Base-by-base conservation (phyloP, 2,329 filamentous ascomycete species). In the Teratosphaeria destructans region DNA sequence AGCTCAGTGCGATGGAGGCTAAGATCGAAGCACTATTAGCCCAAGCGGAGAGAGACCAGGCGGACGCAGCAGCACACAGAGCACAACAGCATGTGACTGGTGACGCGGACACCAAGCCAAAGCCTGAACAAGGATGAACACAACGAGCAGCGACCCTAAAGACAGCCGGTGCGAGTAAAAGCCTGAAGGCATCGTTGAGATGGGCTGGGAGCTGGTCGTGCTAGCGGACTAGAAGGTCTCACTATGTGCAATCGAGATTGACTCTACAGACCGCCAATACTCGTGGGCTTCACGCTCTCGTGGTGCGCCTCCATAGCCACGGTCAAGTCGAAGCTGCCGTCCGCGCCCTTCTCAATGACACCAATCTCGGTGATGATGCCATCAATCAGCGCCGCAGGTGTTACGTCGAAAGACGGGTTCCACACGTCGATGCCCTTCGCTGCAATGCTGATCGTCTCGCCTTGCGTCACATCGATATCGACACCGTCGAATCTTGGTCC, bases 341-440 rank as follows among this genome's bases (percentile, higher is more conserved):
- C 79, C 3, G 76, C 72, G 54, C 83, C 84, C 78, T 93, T 95
- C 68, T 90, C 86, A 3, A 95, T 85, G 7, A 91, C 89, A 0
- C 93, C 93, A 67, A 88, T 85, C 76, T 99, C 94, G 0, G 94
- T 99, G 64, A 97, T 89, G 60, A 99, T 88, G 2, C 89, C 91
- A 74, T 99, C 94, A 64, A 99, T 96, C 57, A 96, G 77, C 63
- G 85, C 84, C 43, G 88, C 85, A 0, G 94, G 93, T 10, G 94
- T 99, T 37, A 99, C 89, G 70, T 99, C 94, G 71, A 99, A 99
- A 0, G 91, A 89, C 35, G 94, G 94, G 72, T 99, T 99, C 92
- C 94, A 99, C 8, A 97, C 91, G 49, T 82, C 79, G 63, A 97
- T 91, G 1, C 85, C 84, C 70, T 82, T 78, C 5, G 85, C 83